Base-by-base conservation (phyloP, 2,329 filamentous ascomycete species). In the Colletotrichum plurivorum region DNA sequence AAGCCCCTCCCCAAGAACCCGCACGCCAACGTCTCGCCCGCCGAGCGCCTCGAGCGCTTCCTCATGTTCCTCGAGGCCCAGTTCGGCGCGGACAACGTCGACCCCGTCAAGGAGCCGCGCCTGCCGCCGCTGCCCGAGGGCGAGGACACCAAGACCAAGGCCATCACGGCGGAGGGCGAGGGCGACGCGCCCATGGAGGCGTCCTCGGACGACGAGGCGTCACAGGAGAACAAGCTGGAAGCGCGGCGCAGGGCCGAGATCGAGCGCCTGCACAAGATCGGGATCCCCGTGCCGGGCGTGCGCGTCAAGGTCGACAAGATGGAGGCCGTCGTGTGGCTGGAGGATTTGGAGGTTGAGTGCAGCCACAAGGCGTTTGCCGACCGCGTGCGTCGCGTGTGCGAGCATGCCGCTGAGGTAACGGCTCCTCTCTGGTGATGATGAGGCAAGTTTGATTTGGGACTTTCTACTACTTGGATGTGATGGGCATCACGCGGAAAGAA, bases 51-150 rank as follows among this genome's bases (percentile, higher is more conserved):
- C 48, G 89, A 92, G 71, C 91, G 95, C 41, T 89, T 99, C 20
- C 92, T 97, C 82, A 93, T 97, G 90, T 97, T 99, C 84, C 91
- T 99, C 15, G 96, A 99, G 84, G 93, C 95, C 3, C 96, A 99
- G 79, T 99, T 99, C 77, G 96, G 96, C 71, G 86, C 89, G 39
- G 92, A 96, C 72, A 92, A 94, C 69, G 90, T 98, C 65, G 85
- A 88, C 0, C 94, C 95, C 5, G 93, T 98, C 73, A 87, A 91
- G 46, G 84, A 81, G 76, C 83, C 94, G 69, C 88, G 90, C 78
- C 78, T 90, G 2, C 83, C 84, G 0, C 71, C 81, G 7, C 74
- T 83, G 36, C 41, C 39, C 18, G 58, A 69, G 22, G 31, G 39
- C 20, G 36, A 9, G 9, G 43, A 15, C 22, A n/a, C 13, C 25